Evolutionary conservation across 2,329 filamentous ascomycete species (phyloP).

Genomic region (Harringtonia aguacate): DNA sequence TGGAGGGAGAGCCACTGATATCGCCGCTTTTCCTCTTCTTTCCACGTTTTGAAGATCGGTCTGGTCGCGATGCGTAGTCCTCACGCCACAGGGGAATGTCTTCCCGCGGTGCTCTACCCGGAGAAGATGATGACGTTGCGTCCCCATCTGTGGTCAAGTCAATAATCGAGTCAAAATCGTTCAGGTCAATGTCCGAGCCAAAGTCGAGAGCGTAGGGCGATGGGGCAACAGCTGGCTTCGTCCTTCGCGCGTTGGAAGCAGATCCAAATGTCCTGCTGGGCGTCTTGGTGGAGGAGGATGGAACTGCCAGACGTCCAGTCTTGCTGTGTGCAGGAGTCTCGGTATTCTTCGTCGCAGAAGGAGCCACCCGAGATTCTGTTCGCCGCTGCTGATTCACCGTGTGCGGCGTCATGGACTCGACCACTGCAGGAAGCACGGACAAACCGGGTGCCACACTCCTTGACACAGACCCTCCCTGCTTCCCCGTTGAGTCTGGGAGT

Average conservation of each 20-base stretch:
- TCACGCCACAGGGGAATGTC: constrained; percentile 32
- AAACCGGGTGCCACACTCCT: background rate
- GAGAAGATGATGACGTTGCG: constrained; percentile 10
- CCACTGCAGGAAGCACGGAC: too few species aligned
- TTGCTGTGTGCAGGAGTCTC: constrained; percentile 4
- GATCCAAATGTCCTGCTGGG: background rate
- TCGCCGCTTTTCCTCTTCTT: constrained; percentile 44
- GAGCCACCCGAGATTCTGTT: constrained; percentile 20
- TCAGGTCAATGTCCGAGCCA: constrained; percentile 16
- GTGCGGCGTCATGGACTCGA: too few species aligned
- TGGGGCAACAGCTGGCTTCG: constrained; percentile 16
- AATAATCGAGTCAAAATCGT: constrained; percentile 18
- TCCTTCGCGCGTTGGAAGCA: constrained; percentile 4
- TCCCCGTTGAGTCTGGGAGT: background rate
- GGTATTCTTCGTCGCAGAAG: constrained; percentile 23
- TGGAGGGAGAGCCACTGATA: constrained; percentile 16
- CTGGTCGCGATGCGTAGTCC: constrained; percentile 26
- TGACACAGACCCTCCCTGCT: background rate
- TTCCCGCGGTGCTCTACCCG: constrained; percentile 12
- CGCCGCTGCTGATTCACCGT: background rate
- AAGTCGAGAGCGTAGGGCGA: constrained; percentile 16
- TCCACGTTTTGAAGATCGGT: constrained; percentile 25
- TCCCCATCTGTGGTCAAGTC: constrained; percentile 22
- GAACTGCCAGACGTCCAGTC: background rate
- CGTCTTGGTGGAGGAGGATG: background rate